These are phyloP conservation scores for Cryptomeria japonica DNA, from an alignment of 75 land plant genomes.

Conservation along the genomic window DNA sequence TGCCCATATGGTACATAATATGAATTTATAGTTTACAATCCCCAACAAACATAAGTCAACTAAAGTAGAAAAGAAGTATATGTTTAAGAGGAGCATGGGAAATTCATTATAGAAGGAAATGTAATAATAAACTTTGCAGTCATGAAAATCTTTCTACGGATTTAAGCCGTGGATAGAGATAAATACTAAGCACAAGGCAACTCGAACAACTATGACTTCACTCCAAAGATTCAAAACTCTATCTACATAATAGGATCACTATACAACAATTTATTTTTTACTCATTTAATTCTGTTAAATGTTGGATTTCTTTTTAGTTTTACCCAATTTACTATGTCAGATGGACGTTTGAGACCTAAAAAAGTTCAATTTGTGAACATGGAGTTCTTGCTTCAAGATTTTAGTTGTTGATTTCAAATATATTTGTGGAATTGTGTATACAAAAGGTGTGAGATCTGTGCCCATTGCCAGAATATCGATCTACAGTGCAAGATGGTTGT, in stretches of 20 bases:
- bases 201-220: not conserved
- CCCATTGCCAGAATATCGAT: not conserved
- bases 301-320: too few relatives aligned
- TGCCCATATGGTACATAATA: not conserved
- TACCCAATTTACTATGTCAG: too few relatives aligned
- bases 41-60: not conserved
- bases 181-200: not conserved
- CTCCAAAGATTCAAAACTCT: not conserved
- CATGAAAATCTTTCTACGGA: not conserved
- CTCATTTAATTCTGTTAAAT: too few relatives aligned
- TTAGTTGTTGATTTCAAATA: too few relatives aligned
- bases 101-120: not conserved
- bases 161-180: not conserved
- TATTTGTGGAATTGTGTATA: too few relatives aligned
- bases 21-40: not conserved
- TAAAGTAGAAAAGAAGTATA: not conserved
- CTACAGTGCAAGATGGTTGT: not conserved
- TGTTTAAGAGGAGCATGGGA: not conserved
- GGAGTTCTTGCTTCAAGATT: too few relatives aligned
- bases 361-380: too few relatives aligned
- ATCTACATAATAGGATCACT: not conserved
- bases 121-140: not conserved
- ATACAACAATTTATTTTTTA: not conserved
- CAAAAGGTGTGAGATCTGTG: not conserved
- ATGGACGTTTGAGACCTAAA: too few relatives aligned